Base-by-base conservation (phyloP, 352 stramenopile species). In the Phytophthora brassicae region DNA sequence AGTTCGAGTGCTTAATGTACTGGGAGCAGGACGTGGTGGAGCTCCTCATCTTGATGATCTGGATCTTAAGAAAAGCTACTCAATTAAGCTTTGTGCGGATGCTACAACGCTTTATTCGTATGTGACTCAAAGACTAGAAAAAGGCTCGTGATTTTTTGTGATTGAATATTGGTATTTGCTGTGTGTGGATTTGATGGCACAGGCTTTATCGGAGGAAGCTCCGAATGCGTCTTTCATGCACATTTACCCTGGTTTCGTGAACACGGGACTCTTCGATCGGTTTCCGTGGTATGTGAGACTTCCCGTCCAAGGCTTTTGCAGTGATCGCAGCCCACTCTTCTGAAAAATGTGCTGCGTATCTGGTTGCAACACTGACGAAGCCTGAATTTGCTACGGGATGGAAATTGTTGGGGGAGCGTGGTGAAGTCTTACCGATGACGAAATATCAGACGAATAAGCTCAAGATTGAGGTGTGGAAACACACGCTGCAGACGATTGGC, bases 201-300 rank as follows among this genome's bases (percentile, higher is more conserved):
- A 73, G 39, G 48, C 60, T 5, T 65, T 73, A 44, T 61, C 60
- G 26, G 65, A 73, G 42, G 42, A 69, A 28, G 60, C 65, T 13
- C 60, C 60, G 16, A 64, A 66, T 19, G 65, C 60, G 17, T 66
- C 54, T 35, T 73, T 73, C 65, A 73, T 73, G 65, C 65, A 73
- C 55, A 56, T 69, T 9, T 69, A 62, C 45, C 65, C 65, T 13
- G 65, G 60, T n/a, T 70, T 69, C 33, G 65, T 69, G n/a, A 73
- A 61, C 43, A 69, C 65, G 23, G 53, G 54, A 11, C 26, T 73
- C 5, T 58, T 69, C 20, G 44, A 69, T 19, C 50, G 53, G 14
- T 62, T 65, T 19, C 60, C 65, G 24, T 73, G 65, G 60, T 73
- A 73, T 17, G 48, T 69, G 46, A 24, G 65, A 26, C 24, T 63